Base-by-base conservation (phyloP, 129 eudicot species). In the Artemisia tridentata region DNA sequence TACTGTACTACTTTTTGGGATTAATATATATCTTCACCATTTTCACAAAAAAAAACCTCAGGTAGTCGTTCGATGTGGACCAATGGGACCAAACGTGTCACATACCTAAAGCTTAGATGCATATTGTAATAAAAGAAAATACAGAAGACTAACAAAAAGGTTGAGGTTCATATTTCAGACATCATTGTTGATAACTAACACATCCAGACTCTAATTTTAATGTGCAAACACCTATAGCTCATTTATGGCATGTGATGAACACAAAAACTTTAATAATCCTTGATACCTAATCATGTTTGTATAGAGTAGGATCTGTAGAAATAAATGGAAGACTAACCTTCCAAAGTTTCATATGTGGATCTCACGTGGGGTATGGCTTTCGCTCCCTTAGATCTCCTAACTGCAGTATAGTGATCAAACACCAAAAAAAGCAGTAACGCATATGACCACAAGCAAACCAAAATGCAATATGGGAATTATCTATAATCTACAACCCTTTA, bases 281-380 rank as follows among this genome's bases (percentile, higher is more conserved):
- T 49, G 54, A 12, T 49, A 49, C 54, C 16, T 9, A 49, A 49
- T 12, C 54, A 49, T 49, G 54, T 12, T 49, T 49, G 54, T 49
- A 49, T 12, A 49, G 54, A 49, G 54, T 11, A 49, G 15, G 16
- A 49, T 12, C 54, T 49, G 5, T 11, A 49, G 54, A 49, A 49
- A 49, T 12, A 49, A 49, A 49, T 49, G 54, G 11, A 49, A 49
- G 16, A 49, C 54, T 49, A 49, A 38, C 54, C 54, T 49, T 49
- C 16, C 16, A 49, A 49, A 12, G 54, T 49, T 49, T 49, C 54
- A 49, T 49, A 49, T 49, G 54, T 49, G 54, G 54, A 49, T 49
- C 54, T 49, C 54, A 49, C 54, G 16, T 49, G 12, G 54, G 54
- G 54, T 49, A 49, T 49, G 54, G 54, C 54, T 49, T 49, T 49